These are phyloP conservation scores for Alternaria ethzedia DNA, from an alignment of 2,329 filamentous ascomycete species.

Conservation along the genomic window DNA sequence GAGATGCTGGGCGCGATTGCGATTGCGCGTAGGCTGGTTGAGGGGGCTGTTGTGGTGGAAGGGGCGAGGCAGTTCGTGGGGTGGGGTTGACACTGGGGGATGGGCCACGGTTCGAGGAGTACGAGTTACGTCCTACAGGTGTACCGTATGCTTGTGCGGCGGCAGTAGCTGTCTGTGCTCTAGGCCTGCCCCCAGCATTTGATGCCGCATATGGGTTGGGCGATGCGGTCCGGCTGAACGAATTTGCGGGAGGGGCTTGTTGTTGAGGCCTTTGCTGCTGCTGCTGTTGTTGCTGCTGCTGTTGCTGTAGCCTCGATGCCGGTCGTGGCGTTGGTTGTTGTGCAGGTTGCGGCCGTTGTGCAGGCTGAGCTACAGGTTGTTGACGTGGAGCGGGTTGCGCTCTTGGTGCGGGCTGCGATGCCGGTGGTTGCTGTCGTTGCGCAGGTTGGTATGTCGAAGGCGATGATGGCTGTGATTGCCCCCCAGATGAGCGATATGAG, in stretches of 20 bases:
- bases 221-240: conserved; percentile 49
- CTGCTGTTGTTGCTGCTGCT: conserved; percentile 2
- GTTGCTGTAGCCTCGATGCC: conserved; percentile 5
- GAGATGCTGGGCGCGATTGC: conserved; percentile 37
- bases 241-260: conserved; percentile 15
- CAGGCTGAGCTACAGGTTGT: conserved; percentile 4
- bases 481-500: conserved; percentile 16
- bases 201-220: conserved; percentile 67
- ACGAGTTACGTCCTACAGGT: conserved; percentile 42
- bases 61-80: conserved; percentile 53
- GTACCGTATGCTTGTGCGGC: conserved; percentile 42
- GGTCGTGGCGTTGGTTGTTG: conserved; percentile 6
- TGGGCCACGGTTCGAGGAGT: conserved; percentile 46
- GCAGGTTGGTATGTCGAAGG: conserved; percentile 14
- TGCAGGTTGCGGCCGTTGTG: background rate
- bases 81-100: conserved; percentile 47
- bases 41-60: conserved; percentile 45
- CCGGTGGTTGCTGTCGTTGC: conserved; percentile 3
- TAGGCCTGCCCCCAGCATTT: conserved; percentile 37
- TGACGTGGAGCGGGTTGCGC: conserved; percentile 7
- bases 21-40: conserved; percentile 42
- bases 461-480: conserved; percentile 10
- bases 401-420: conserved; percentile 5
- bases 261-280: conserved; percentile 2
- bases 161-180: conserved; percentile 49